Evolutionary conservation across 2,329 filamentous ascomycete genomes (phyloP).

Genomic region (Talaromyces sp.): DNA sequence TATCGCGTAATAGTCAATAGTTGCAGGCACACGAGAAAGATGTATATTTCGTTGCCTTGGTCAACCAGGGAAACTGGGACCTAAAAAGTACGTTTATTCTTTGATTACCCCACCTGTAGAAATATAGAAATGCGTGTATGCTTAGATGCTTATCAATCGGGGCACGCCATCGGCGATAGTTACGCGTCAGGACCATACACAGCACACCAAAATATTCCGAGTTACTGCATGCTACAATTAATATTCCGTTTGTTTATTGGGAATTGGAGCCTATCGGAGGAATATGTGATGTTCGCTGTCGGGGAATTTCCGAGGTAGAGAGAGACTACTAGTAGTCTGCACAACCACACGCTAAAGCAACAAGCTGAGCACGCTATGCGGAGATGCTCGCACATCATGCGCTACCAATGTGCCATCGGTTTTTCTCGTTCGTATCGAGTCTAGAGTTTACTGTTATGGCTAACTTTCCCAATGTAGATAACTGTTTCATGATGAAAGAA

Average conservation of each 20-base stretch:
- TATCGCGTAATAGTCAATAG: neutral
- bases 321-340: too few relatives aligned
- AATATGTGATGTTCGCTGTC: neutral
- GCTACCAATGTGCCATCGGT: too few relatives aligned
- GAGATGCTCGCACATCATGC: neutral
- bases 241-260: too few relatives aligned
- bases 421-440: too few relatives aligned
- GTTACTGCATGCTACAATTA: too few relatives aligned
- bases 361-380: neutral
- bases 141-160: conserved; percentile 7
- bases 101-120: neutral
- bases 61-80: too few relatives aligned
- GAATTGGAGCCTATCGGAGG: neutral
- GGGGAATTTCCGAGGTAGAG: neutral
- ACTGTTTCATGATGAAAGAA: neutral
- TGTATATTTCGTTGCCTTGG: neutral
- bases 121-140: neutral
- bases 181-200: neutral
- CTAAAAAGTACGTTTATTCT: neutral
- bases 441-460: neutral
- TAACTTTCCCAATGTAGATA: neutral
- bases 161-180: conserved; percentile 22
- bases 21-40: neutral
- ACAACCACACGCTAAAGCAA: neutral
- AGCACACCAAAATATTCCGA: too few relatives aligned